These are phyloP conservation scores for Ormosia semicastrata DNA, from an alignment of 306 rosid species.

Conservation along the genomic window DNA sequence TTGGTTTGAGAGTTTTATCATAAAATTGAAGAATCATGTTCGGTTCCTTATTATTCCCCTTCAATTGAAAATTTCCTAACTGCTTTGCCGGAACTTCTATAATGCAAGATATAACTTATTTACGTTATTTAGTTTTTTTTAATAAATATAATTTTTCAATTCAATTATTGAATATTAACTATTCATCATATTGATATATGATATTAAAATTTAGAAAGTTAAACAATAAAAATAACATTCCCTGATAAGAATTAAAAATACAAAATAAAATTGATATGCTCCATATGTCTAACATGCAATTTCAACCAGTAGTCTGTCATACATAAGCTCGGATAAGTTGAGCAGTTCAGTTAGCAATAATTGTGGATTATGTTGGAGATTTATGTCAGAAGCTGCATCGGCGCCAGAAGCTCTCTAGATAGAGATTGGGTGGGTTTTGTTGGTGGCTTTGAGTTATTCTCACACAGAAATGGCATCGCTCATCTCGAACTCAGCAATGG, in stretches of 20 bases:
- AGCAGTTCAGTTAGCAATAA: not conserved
- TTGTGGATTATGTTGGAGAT: not conserved
- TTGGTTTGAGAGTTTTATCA: not conserved
- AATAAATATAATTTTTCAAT: not conserved
- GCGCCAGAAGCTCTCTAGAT: not conserved
- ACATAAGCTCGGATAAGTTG: slow-evolving; percentile 3
- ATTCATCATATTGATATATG: too few species aligned
- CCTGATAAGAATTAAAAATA: not conserved
- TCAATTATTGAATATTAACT: not conserved
- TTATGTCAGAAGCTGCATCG: not conserved
- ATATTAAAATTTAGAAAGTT: too few species aligned
- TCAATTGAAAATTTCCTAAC: not conserved
- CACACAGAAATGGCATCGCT: slow-evolving; percentile 39
- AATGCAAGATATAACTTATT: not conserved
- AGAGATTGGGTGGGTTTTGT: not conserved
- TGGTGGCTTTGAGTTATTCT: not conserved
- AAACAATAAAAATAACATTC: not conserved
- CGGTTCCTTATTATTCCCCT: not conserved
- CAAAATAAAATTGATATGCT: not conserved
- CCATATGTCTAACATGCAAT: not conserved
- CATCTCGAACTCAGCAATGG: slow-evolving; percentile 25
- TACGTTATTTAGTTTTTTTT: not conserved
- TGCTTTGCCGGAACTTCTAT: not conserved
- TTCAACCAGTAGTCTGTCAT: slow-evolving; percentile 2
- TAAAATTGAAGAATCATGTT: not conserved